phyloP scores from a whole-genome alignment of 441 rosid species.

The Breynia disticha region DNA sequence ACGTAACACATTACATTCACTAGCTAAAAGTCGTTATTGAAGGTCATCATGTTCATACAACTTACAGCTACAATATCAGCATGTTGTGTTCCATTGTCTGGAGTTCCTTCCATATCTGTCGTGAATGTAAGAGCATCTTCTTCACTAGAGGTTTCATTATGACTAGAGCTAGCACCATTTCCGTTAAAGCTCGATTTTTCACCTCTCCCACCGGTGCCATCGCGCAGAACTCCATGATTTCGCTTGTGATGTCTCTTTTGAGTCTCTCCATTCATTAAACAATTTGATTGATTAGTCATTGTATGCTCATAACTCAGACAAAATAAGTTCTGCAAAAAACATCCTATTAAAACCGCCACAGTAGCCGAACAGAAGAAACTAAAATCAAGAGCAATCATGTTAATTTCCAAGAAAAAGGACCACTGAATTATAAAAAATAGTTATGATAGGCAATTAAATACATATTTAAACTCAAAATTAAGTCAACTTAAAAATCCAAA shows the following conservation, averaged over 20 bases:
- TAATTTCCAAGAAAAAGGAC: too few species aligned
- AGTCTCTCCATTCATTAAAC: conserved; percentile 30
- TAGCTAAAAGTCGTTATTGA: conserved; percentile 8
- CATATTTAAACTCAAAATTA: too few species aligned
- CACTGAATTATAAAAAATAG: too few species aligned
- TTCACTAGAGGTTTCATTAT: conserved; percentile 17
- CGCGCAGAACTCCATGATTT: conserved; percentile 18
- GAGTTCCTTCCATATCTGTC: conserved; percentile 20
- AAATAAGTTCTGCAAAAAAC: conserved; percentile 17
- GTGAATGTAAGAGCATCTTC: conserved; percentile 17
- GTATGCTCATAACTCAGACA: conserved; percentile 14
- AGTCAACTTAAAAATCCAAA: too few species aligned
- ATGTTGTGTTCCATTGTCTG: conserved; percentile 14
- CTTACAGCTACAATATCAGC: conserved; percentile 38
- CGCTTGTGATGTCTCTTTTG: conserved; percentile 21
- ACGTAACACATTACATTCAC: conserved; percentile 3
- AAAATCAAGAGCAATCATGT: not conserved
- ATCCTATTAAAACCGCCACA: conserved; percentile 10
- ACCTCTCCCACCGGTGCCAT: conserved; percentile 30
- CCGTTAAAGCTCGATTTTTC: conserved; percentile 22
- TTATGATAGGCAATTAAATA: too few species aligned
- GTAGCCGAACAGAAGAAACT: not conserved
- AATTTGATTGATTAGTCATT: conserved; percentile 48
- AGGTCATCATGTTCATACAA: conserved; percentile 8
- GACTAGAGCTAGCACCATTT: conserved; percentile 18